Base-by-base conservation (phyloP, 1,284 basidiomycete genomes). In the Fomitopsis palustris region DNA sequence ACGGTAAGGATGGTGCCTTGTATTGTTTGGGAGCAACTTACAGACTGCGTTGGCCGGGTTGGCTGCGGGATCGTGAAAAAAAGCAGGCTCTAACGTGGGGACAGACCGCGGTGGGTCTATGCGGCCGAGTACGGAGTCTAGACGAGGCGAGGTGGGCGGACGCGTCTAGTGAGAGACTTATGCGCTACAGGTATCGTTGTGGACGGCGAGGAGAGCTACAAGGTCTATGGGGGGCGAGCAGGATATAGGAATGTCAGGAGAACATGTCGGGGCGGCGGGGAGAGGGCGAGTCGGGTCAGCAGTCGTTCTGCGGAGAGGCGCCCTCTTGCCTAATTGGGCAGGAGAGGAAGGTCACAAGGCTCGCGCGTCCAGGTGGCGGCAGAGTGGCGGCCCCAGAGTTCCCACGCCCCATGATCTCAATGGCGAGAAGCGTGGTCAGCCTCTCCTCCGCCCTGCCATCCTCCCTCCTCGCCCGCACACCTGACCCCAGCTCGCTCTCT, bases 321-420 rank as follows among this genome's bases (percentile, higher is more conserved):
- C 66, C 66, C 66, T 63, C 64, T 59, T 62, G 39, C 66, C 59
- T 56, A 38, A 65, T 63, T 52, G 53, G 66, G 66, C 61, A 64
- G 29, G 23, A 19, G 47, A 19, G 47, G 31, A 17, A 23, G 62
- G 66, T 67, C 66, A 67, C 66, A 64, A 64, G 66, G 63, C 57
- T 54, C 56, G 57, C 57, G 23, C 45, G 53, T 29, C 49, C 42
- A 53, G 55, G 25, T 29, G 45, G 25, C 45, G 10, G 25, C 45
- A 45, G 16, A 5, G n/a, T n/a, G n/a, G n/a, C 39, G 39, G 5
- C 39, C 39, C 6, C 45, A 45, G n/a, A 27, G 52, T 59, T 53
- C 57, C 60, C 62, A 63, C 60, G 55, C 60, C 51, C 54, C 61
- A 43, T 55, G 56, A 55, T 60, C 53, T 59, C 58, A 58, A 59